A percentile compares a stretch with the other conserved stretches of the same genome.
phyloP scores from a whole-genome alignment of 371 early-diverging fungal species.

The Mucor circinelloides region DNA sequence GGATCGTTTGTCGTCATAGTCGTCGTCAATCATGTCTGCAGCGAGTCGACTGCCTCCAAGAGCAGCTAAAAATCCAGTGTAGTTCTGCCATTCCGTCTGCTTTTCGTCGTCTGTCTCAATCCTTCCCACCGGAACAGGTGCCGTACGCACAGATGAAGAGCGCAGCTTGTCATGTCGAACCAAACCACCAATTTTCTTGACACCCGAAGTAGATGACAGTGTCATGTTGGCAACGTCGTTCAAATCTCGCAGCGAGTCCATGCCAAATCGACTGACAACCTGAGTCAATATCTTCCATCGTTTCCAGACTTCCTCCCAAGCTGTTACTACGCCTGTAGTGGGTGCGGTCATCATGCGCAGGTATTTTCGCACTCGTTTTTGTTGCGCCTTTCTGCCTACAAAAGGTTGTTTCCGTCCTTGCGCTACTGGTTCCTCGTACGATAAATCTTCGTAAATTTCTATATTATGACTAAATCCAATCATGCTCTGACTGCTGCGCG shows the following conservation, averaged over 20 bases:
- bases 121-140: conserved; percentile 22
- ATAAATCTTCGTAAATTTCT: conserved; percentile 70
- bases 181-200: conserved; percentile 29
- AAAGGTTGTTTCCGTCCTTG: conserved; percentile 30
- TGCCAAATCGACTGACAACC: conserved; percentile 24
- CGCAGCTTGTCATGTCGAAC: conserved; percentile 24
- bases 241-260: conserved; percentile 16
- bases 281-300: conserved; percentile 68
- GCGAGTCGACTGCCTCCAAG: conserved; percentile 76
- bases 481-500: conserved; percentile 33
- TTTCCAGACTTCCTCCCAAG: conserved; percentile 83
- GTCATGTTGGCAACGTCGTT: conserved; percentile 2
- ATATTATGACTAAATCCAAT: conserved; percentile 65
- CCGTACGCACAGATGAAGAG: conserved; percentile 1
- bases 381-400: conserved; percentile 73
- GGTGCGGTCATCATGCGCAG: conserved; percentile 65
- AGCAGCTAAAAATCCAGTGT: conserved; percentile 85
- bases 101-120: conserved; percentile 44
- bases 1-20: conserved; percentile 17
- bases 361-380: conserved; percentile 73
- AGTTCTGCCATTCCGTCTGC: conserved; percentile 74
- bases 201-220: conserved; percentile 1
- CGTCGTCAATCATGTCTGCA: conserved; percentile 18
- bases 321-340: conserved; percentile 73
- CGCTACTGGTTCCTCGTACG: conserved; percentile 40